Evolutionary conservation across 441 rosid genomes (phyloP).

Genomic region (Arabidopsis lyrata): DNA sequence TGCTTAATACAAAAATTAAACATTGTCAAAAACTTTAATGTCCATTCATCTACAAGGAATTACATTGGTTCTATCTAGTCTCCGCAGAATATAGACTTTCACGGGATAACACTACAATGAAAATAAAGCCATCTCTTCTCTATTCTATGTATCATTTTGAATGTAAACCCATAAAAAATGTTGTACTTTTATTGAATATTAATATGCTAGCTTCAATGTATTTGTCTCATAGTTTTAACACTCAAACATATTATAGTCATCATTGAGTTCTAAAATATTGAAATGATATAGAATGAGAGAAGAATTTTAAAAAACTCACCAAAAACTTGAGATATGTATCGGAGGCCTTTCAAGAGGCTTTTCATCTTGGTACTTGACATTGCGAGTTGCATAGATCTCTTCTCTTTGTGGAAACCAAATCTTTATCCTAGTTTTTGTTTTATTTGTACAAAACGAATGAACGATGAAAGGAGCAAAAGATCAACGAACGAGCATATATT

Average conservation of each 20-base stretch:
- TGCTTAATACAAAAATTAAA: too few species aligned
- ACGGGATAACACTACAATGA: too few species aligned
- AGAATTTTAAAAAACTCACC: slow-evolving; percentile 53
- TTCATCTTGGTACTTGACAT: slow-evolving; percentile 79
- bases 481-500: too few species aligned
- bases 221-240: neutral
- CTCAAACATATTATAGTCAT: neutral
- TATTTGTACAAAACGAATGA: neutral
- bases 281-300: neutral
- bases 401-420: neutral
- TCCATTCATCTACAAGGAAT: too few species aligned
- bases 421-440: neutral
- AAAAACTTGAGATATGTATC: slow-evolving; percentile 83
- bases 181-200: neutral
- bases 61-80: too few species aligned
- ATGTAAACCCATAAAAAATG: neutral
- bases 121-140: neutral
- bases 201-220: neutral
- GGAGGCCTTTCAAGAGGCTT: slow-evolving; percentile 79
- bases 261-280: neutral
- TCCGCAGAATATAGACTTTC: neutral
- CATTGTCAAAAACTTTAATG: too few species aligned
- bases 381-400: slow-evolving; percentile 26
- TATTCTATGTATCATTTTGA: neutral
- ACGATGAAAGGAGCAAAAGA: slow-evolving; percentile 5